Conservation (phyloP, 108 stramenopile genomes). For the Pelagomonas calceolata region DNA sequence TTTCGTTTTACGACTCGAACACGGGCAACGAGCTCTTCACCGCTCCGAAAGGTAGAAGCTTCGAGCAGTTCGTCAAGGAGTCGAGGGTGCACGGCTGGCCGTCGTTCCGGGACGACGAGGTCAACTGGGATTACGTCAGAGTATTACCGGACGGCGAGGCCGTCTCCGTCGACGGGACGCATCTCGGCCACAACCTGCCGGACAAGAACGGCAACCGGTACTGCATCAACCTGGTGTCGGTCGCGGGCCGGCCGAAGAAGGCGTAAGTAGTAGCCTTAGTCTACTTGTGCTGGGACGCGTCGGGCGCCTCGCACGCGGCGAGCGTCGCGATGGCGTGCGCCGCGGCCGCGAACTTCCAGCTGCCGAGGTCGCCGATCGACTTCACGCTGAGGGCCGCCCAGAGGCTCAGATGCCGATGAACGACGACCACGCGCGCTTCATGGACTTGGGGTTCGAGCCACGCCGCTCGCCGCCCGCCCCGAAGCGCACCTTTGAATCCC, state of each 20-base stretch:
- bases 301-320: no score
- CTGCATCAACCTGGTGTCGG: conserved; percentile 80
- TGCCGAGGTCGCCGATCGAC: no score
- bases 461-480: no score
- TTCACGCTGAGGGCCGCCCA: no score
- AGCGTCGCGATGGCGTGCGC: no score
- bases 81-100: conserved; percentile 61
- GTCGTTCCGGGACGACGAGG: conserved; percentile 62
- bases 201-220: conserved; percentile 69
- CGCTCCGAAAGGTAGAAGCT: conserved; percentile 55
- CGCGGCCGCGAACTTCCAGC: no score
- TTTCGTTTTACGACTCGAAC: conserved; percentile 64
- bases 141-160: conserved; percentile 70
- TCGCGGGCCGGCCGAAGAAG: conserved; percentile 49
- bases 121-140: conserved; percentile 76
- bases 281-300: no score
- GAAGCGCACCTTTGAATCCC: no score
- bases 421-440: no score
- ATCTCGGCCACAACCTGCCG: conserved; percentile 47
- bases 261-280: no score
- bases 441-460: no score
- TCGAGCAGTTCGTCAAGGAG: conserved; percentile 61
- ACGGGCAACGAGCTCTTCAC: conserved; percentile 61
- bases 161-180: conserved; percentile 62
- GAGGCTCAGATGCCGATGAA: no score